These are phyloP conservation scores for Leccinum griseonigrum DNA, from an alignment of 1,284 basidiomycete genomes.

Conservation along the genomic window DNA sequence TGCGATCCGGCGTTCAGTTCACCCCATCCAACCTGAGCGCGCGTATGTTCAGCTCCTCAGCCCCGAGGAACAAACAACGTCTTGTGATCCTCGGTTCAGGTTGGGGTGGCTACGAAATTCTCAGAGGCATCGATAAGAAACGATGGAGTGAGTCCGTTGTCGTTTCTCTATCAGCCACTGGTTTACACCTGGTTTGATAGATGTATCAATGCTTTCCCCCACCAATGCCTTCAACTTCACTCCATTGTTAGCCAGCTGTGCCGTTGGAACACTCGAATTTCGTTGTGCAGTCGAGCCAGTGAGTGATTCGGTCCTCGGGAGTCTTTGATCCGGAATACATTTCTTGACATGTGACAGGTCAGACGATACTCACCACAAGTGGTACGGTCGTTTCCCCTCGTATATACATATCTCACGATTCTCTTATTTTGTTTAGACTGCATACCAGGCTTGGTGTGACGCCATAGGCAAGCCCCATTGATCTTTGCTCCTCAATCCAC, in stretches of 20 bases:
- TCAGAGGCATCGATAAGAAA: constrained; percentile 64
- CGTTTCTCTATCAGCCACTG: neutral
- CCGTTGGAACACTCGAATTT: constrained; percentile 83
- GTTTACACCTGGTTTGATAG: constrained; percentile 35
- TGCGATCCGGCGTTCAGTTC: constrained; percentile 9
- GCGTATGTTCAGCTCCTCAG: constrained; percentile 39
- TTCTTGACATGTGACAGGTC: constrained; percentile 36
- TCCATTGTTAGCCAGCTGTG: constrained; percentile 71
- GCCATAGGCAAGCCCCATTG: constrained; percentile 45
- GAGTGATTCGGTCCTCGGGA: constrained; percentile 10
- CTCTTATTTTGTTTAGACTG: constrained; percentile 37
- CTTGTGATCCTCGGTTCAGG: constrained; percentile 83
- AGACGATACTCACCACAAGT: constrained; percentile 55
- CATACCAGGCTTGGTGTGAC: constrained; percentile 75
- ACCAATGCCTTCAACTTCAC: constrained; percentile 85
- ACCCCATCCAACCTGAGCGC: neutral
- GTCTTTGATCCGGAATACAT: constrained; percentile 19
- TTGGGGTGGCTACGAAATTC: constrained; percentile 81
- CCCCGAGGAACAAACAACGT: constrained; percentile 46
- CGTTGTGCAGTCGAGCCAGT: constrained; percentile 81
- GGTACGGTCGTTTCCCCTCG: constrained; percentile 34
- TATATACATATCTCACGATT: neutral
- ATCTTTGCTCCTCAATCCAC: neutral
- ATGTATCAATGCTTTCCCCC: constrained; percentile 72
- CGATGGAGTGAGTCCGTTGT: constrained; percentile 51